Conservation (phyloP, 202 grass and related monocot genomes). For the Schoenoplectus tabernaemontani region DNA sequence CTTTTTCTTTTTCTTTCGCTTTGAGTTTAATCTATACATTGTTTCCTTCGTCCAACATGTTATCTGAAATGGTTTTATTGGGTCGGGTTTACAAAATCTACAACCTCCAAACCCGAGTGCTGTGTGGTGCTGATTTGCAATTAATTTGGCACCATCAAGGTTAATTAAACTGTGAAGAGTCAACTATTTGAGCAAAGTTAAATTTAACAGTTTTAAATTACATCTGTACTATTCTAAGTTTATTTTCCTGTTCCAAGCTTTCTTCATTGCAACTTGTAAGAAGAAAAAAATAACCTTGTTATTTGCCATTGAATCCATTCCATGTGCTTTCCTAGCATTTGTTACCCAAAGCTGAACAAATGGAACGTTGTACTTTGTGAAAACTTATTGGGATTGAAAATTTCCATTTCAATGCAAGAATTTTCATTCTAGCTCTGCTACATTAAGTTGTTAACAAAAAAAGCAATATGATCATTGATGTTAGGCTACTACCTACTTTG, state of each 20-base stretch:
- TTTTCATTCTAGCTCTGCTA: not conserved
- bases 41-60: constrained; percentile 6
- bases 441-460: not conserved
- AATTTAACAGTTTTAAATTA: not conserved
- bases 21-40: not conserved
- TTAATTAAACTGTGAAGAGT: not conserved
- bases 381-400: constrained; percentile 1
- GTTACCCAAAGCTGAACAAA: not conserved
- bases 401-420: not conserved
- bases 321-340: not conserved
- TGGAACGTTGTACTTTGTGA: not conserved
- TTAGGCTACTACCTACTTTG: not conserved
- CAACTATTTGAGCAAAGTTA: not conserved
- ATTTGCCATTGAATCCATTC: not conserved
- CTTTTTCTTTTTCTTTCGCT: not conserved
- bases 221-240: not conserved
- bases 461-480: not conserved
- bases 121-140: not conserved
- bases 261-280: not conserved
- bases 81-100: not conserved
- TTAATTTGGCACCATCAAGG: not conserved
- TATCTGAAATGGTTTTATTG: constrained; percentile 14
- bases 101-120: not conserved
- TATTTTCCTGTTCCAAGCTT: not conserved
- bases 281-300: not conserved